These are phyloP conservation scores for Tulasnella calospora DNA, from an alignment of 768 basidiomycete species.

Conservation along the genomic window DNA sequence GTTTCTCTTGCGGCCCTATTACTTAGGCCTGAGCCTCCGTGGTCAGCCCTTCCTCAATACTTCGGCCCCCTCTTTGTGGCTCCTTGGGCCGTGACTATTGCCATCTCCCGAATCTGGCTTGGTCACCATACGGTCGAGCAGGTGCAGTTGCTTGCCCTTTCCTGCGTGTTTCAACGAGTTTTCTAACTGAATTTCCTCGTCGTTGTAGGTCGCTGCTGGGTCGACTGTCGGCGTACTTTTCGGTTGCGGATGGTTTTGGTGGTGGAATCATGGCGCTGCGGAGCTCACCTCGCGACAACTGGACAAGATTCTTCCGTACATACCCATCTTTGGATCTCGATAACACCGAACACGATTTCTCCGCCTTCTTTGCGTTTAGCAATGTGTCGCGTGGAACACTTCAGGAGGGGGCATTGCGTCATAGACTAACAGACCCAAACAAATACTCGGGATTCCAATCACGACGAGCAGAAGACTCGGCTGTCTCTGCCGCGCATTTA, in stretches of 20 bases:
- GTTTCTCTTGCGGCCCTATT: constrained; percentile 12
- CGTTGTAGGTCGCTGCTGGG: constrained; percentile 8
- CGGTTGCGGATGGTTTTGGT: constrained; percentile 14
- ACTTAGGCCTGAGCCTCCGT: constrained; percentile 3
- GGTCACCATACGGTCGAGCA: constrained; percentile 21
- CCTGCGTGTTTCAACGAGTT: background rate
- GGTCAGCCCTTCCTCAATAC: background rate
- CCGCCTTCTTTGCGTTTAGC: background rate
- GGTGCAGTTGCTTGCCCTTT: background rate
- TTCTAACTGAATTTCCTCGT: background rate
- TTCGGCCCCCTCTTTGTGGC: background rate
- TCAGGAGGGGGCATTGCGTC: constrained; percentile 7
- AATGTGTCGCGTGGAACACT: background rate
- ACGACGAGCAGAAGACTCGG: constrained; percentile 7
- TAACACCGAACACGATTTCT: background rate
- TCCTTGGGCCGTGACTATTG: constrained; percentile 18
- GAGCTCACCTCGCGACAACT: constrained; percentile 16
- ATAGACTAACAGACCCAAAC: constrained; percentile 15
- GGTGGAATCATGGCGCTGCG: constrained; percentile 17
- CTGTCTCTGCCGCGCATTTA: background rate
- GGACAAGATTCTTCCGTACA: constrained; percentile 10
- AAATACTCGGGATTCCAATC: constrained; percentile 21
- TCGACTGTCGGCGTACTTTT: background rate
- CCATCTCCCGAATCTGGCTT: constrained; percentile 21
- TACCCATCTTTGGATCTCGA: constrained; percentile 4